Conservation (phyloP, 1,284 basidiomycete genomes). For the Leccinum huronense region DNA sequence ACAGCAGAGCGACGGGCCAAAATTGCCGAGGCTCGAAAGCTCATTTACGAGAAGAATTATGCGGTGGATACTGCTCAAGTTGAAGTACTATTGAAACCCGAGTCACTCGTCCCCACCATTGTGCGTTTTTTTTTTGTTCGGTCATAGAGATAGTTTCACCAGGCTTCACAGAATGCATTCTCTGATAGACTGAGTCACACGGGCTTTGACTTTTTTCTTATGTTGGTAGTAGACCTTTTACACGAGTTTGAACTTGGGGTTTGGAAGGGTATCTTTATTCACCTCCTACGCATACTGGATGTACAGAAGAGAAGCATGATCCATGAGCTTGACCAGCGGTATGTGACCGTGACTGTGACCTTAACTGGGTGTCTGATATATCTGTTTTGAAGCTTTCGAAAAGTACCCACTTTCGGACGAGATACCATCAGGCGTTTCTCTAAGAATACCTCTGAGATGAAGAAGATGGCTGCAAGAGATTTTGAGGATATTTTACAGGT, state of each 20-base stretch:
- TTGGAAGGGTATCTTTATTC: background rate
- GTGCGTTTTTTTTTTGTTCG: background rate
- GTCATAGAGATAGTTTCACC: background rate
- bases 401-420: background rate
- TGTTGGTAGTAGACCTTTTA: background rate
- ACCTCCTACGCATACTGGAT: background rate
- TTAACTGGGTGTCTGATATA: background rate
- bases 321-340: background rate
- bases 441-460: background rate
- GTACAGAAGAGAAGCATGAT: background rate
- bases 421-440: background rate
- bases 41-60: background rate
- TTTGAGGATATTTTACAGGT: background rate
- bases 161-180: background rate
- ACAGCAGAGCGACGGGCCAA: background rate
- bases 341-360: background rate
- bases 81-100: background rate
- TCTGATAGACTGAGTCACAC: background rate
- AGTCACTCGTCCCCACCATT: background rate
- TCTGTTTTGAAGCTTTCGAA: background rate
- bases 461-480: background rate
- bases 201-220: background rate
- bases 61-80: background rate
- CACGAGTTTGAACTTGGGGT: background rate
- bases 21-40: background rate